Percentiles rank a stretch among this genome's conserved stretches.
Evolutionary conservation across 2,329 filamentous ascomycete species (phyloP).

Genomic region (Aspergillus unguis): DNA sequence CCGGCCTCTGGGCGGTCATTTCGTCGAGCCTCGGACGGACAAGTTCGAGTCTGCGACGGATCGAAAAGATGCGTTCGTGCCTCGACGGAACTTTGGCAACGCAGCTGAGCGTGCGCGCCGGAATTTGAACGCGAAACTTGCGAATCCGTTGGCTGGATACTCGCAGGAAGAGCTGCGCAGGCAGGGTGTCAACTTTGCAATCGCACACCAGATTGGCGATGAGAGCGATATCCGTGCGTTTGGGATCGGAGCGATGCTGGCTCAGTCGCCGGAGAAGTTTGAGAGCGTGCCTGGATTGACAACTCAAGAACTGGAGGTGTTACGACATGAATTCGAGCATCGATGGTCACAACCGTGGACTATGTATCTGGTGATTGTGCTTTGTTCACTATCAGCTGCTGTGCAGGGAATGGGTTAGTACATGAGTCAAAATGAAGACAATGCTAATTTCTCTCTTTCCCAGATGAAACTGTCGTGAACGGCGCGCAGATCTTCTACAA

Average conservation of each 20-base stretch:
- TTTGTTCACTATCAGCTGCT: conserved; percentile 66
- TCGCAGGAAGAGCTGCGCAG: conserved; percentile 50
- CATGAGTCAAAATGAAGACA: not conserved
- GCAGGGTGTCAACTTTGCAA: conserved; percentile 59
- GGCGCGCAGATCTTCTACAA: conserved; percentile 66
- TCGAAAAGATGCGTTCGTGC: conserved; percentile 19
- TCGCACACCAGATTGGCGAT: conserved; percentile 52
- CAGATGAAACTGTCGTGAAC: conserved; percentile 67
- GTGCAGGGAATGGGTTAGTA: conserved; percentile 63
- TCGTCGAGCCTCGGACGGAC: conserved; percentile 8
- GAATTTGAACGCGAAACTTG: conserved; percentile 50
- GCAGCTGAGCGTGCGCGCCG: conserved; percentile 41
- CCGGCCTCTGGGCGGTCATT: conserved; percentile 6
- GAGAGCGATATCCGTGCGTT: conserved; percentile 59
- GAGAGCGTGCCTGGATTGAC: conserved; percentile 54
- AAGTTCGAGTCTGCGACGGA: conserved; percentile 14
- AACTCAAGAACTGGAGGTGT: conserved; percentile 54
- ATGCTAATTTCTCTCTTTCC: not conserved
- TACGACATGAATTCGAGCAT: conserved; percentile 61
- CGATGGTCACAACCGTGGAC: conserved; percentile 67
- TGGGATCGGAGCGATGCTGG: conserved; percentile 57
- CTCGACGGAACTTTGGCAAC: conserved; percentile 26
- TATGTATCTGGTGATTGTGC: conserved; percentile 63
- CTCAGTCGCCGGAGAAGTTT: conserved; percentile 52
- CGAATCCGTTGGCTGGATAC: conserved; percentile 52